These are phyloP conservation scores for Clavispora santaluciae DNA, from an alignment of 805 yeast species.

Conservation along the genomic window DNA sequence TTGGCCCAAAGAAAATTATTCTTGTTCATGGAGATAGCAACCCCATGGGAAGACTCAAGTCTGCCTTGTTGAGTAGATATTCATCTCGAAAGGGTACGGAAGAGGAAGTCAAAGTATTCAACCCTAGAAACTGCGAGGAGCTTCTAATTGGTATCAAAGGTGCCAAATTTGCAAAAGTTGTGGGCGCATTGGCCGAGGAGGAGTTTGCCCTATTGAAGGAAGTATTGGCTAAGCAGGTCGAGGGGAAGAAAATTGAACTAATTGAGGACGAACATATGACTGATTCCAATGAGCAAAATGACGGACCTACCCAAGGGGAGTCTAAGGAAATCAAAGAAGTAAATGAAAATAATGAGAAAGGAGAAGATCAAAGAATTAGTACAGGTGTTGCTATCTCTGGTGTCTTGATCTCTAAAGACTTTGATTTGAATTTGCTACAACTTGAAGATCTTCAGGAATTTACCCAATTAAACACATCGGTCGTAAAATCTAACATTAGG, in stretches of 20 bases:
- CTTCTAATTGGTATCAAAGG: constrained; percentile 76
- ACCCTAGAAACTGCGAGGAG: constrained; percentile 87
- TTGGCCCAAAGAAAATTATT: constrained; percentile 79
- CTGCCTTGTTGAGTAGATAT: constrained; percentile 86
- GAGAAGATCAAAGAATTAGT: constrained; percentile 13
- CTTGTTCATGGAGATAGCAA: constrained; percentile 96
- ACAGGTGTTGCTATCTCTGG: constrained; percentile 57
- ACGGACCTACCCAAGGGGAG: background rate
- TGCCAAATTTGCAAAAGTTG: constrained; percentile 71
- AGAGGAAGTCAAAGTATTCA: constrained; percentile 83
- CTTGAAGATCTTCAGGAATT: constrained; percentile 86
- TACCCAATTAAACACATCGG: constrained; percentile 79
- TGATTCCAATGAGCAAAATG: constrained; percentile 3
- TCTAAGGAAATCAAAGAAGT: constrained; percentile 1
- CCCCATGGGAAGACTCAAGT: constrained; percentile 97
- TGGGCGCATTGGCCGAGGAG: constrained; percentile 49
- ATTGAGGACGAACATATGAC: constrained; percentile 5
- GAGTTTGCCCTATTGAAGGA: constrained; percentile 31
- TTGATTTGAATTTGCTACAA: constrained; percentile 77
- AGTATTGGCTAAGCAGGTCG: constrained; percentile 58
- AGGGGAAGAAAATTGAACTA: constrained; percentile 31
- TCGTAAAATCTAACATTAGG: constrained; percentile 76
- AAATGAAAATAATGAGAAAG: constrained; percentile 4
- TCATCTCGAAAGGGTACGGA: constrained; percentile 77
- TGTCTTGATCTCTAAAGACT: constrained; percentile 85